Evolutionary conservation across 2,329 filamentous ascomycete species (phyloP), one percentile per base, ranked within the genome.

Genomic region (Chaetomiaceae sp.): DNA sequence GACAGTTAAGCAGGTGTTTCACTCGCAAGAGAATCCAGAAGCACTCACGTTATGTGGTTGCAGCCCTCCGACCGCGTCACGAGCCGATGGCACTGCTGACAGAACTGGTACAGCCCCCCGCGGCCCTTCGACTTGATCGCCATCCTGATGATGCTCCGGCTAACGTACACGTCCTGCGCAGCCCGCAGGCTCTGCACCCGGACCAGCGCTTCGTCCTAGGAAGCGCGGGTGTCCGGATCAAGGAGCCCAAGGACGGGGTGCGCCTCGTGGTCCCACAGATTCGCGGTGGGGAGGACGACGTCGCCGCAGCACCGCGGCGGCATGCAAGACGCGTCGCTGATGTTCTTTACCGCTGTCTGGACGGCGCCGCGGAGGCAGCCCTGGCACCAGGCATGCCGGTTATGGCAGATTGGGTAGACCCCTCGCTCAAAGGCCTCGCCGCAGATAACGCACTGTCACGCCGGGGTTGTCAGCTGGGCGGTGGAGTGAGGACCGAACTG

Each of bases 1-100:
- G 14, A 33, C 3, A 12, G 25, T 27, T 14, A n/a, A 10, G 21
- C n/a, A 14, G 2, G 2, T 12, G 8, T 12, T 5, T 33, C 30
- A 33, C 9, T 33, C 30, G 7, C 9, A 13, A 33, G 6, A 33
- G 13, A 27, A 12, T 27, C 25, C 6, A 12, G 5, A 27, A 13
- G 31, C 5, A 41, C 51, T 43, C 33, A 53, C 51, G 16, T 23
- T 6, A 54, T 48, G 19, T 54, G 51, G 14, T 54, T 54, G 25
- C 51, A 54, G 1, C 47, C 51, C 1, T 38, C 38, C 0, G 8
- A 12, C 8, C 43, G 34, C 4, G 16, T 39, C 19, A 50, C 43
- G 25, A 54, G 16, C 19, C 47, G 33, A 2, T 41, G 16, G 16
- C 51, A 54, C 1, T 33, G 9, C 33, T 21, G 43, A 16, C 51